A percentile compares a stretch with the other conserved stretches of the same genome.
These are phyloP conservation scores for Claviceps purpurea DNA, from an alignment of 2,329 filamentous ascomycete genomes.

Conservation along the genomic window DNA sequence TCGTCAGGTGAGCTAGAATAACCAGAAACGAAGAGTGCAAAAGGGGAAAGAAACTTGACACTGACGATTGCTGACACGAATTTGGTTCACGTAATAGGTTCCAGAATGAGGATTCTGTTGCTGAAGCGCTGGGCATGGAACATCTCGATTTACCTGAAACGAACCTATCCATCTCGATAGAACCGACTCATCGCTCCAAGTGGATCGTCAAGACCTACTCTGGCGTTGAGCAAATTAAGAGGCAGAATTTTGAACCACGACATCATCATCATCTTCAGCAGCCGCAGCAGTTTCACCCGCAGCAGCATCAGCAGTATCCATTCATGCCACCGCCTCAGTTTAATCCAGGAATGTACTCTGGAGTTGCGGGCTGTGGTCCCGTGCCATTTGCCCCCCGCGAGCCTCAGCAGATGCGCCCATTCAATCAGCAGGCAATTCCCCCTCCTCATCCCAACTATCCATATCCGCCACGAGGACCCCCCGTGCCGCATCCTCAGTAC, in stretches of 20 bases:
- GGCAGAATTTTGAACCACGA: slow-evolving; percentile 1
- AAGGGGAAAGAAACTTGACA: background rate
- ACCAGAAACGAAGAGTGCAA: background rate
- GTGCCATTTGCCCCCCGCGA: background rate
- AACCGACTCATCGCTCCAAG: slow-evolving; percentile 18
- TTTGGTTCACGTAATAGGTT: slow-evolving; percentile 12
- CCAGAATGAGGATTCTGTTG: slow-evolving; percentile 13
- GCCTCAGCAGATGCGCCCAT: background rate
- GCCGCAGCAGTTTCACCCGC: background rate
- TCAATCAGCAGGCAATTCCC: background rate
- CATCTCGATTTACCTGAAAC: slow-evolving; percentile 14
- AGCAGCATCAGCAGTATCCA: background rate
- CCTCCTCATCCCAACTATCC: background rate
- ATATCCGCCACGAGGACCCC: background rate
- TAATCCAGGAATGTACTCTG: background rate
- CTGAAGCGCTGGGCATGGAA: slow-evolving; percentile 13
- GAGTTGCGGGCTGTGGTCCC: background rate
- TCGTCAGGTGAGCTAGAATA: slow-evolving; percentile 16
- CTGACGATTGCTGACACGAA: no score
- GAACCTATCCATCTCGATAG: slow-evolving; percentile 14
- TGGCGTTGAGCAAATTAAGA: background rate
- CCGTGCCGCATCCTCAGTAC: background rate
- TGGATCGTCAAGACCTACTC: slow-evolving; percentile 13
- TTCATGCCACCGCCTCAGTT: background rate
- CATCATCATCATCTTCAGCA: background rate